Evolutionary conservation across 768 basidiomycete genomes (phyloP).

Genomic region (Boletus rubescentipes): DNA sequence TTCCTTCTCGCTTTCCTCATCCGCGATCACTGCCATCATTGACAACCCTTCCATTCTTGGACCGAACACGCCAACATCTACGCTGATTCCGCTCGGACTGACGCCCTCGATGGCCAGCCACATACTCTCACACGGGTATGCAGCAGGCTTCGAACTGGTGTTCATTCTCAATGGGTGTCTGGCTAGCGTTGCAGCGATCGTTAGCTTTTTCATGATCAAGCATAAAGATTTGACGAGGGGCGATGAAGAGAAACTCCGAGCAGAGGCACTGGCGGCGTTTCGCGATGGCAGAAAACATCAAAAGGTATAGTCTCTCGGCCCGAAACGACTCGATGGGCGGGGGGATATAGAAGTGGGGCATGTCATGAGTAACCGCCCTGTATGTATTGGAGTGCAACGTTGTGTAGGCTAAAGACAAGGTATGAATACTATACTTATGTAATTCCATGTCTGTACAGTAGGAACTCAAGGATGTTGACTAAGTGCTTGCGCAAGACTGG

Average conservation of each 20-base stretch:
- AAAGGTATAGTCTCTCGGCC: not conserved
- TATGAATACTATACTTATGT: too few species aligned
- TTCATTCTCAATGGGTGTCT: constrained; percentile 62
- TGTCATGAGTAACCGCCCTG: too few species aligned
- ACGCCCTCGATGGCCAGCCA: constrained; percentile 35
- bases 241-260: constrained; percentile 51
- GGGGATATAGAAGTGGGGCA: too few species aligned
- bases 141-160: constrained; percentile 52
- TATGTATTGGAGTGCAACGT: not conserved
- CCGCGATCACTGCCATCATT: constrained; percentile 44
- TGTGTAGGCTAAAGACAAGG: too few species aligned
- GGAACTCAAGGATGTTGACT: too few species aligned
- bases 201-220: constrained; percentile 58
- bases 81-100: constrained; percentile 37
- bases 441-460: too few species aligned
- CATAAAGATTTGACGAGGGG: constrained; percentile 56
- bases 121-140: constrained; percentile 51
- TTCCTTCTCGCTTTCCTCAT: constrained; percentile 35
- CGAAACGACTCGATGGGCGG: not conserved
- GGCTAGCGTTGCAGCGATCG: constrained; percentile 51
- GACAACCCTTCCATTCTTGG: constrained; percentile 45
- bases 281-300: not conserved
- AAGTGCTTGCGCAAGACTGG: too few species aligned
- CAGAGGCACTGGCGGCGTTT: constrained; percentile 9
- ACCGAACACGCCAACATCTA: constrained; percentile 28